Evolutionary conservation across 2,329 filamentous ascomycete genomes (phyloP), one percentile per base, ranked within the genome.

Genomic region (Fusarium compactum): DNA sequence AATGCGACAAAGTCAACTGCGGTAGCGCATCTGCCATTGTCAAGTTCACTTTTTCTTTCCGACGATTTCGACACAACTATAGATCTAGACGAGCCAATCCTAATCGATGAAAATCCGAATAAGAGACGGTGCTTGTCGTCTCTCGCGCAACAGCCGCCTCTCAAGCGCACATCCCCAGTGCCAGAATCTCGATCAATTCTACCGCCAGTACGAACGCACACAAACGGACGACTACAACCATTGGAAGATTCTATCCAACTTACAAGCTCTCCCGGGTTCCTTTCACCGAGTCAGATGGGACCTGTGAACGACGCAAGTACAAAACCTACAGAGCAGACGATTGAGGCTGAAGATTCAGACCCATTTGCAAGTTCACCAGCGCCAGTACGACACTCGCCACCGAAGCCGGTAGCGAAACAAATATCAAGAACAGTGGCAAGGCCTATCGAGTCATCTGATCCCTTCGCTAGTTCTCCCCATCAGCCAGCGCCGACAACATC

Each of bases 41-140:
- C 61, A 2, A 50, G 65, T 22, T 69, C 67, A 15, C 27, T 70
- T 5, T 69, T 76, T 32, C 58, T 76, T n/a, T 76, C 74, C 11
- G 74, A 76, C 24, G 83, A 85, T 45, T 83, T 83, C 51, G 82
- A 85, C 44, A 79, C 77, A 10, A 83, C 80, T 1, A 76, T 79
- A 7, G 79, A 82, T 11, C 62, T 83, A 3, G 79, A 80, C 10
- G 77, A 78, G 10, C 70, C 58, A 64, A 75, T 50, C 54, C 43
- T 67, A 51, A 44, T 34, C 8, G 70, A 76, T 12, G 27, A 62
- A 5, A 60, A 70, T 6, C 75, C 76, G 7, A 74, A 74, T 7
- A 80, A 78, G 48, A 82, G 75, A 58, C 70, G 76, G 15, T 72
- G 74, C 29, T 63, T 78, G 5, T 77, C 74, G 4, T 77, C 74